Conservation (phyloP, 495 filamentous ascomycete genomes). For the Penicillium subrubescens region DNA sequence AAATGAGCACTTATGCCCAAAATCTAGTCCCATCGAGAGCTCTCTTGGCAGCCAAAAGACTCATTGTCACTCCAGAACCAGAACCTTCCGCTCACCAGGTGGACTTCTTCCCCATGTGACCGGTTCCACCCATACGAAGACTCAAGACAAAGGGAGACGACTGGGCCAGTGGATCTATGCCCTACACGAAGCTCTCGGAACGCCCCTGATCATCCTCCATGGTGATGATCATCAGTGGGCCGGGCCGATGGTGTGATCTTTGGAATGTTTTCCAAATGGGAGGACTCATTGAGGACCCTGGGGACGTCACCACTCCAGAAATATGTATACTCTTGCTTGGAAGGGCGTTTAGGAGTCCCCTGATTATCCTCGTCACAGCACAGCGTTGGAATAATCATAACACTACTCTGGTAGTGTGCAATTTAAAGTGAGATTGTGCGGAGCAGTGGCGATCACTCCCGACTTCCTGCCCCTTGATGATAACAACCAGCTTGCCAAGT, state of each 20-base stretch:
- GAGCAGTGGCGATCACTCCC: neutral
- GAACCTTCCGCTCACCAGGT: neutral
- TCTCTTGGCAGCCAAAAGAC: neutral
- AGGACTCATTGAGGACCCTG: neutral
- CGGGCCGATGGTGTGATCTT: slow-evolving; percentile 4
- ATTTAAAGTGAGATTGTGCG: neutral
- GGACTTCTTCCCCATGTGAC: neutral
- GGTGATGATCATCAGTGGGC: neutral
- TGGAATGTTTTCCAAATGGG: neutral
- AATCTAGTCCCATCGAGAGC: neutral
- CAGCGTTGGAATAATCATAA: neutral
- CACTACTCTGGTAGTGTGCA: neutral
- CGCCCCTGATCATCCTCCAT: slow-evolving; percentile 5
- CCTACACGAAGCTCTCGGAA: slow-evolving; percentile 3
- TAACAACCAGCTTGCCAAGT: neutral
- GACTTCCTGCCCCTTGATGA: neutral
- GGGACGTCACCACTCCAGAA: neutral
- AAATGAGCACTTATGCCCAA: neutral
- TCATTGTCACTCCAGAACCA: neutral
- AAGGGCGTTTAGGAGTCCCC: neutral
- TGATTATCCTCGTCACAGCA: neutral
- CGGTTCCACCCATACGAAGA: neutral
- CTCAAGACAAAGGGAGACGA: neutral
- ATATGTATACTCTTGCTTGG: neutral
- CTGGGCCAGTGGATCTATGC: neutral